Evolutionary conservation across 2,329 filamentous ascomycete genomes (phyloP), one percentile per base, ranked within the genome.

Genomic region (Colletotrichum tabaci): DNA sequence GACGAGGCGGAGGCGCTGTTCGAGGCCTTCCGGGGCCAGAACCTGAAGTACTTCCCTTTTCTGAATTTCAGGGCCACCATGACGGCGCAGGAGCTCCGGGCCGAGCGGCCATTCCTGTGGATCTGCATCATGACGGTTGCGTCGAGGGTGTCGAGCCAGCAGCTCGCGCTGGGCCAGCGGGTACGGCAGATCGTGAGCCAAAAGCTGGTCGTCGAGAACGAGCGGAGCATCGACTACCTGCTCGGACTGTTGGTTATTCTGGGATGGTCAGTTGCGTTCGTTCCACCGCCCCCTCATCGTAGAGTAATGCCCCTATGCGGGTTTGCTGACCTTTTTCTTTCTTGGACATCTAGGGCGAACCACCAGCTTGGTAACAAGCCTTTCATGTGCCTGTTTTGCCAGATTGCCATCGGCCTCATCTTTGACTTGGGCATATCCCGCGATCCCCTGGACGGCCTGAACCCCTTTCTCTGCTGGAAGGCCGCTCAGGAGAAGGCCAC

Each of bases 351-450:
- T 0, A 73, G 72, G 72, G 69, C 64, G 6, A 73, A 72, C 18
- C 64, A 72, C 23, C 72, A 73, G 35, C 60, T 72, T 15, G 80
- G 75, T 40, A 79, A 70, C 9, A 86, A 83, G 61, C 84, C 86
- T 0, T 85, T 85, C 56, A 79, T 87, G 18, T 80, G 82, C n/a
- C 74, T 85, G 2, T 83, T 83, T 44, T 78, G 81, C 2, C 83
- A 85, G 52, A 73, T 88, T 38, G 84, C 84, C 3, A 78, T 82
- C 9, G 79, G 84, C 2, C 75, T 88, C 15, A 77, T 84, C 4
- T 84, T 81, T 35, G 87, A 88, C 66, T 79, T 88, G 18, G 83
- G 83, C 9, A 80, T 88, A 8, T 38, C 60, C 18, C 66, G 67
- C 21, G 68, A 73, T 16, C 64, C 69, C 2, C 42, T 61, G 30